Evolutionary conservation across 139 green algal species (phyloP), one percentile per base, ranked within the genome.

Genomic region (Picochlorum sp.): DNA sequence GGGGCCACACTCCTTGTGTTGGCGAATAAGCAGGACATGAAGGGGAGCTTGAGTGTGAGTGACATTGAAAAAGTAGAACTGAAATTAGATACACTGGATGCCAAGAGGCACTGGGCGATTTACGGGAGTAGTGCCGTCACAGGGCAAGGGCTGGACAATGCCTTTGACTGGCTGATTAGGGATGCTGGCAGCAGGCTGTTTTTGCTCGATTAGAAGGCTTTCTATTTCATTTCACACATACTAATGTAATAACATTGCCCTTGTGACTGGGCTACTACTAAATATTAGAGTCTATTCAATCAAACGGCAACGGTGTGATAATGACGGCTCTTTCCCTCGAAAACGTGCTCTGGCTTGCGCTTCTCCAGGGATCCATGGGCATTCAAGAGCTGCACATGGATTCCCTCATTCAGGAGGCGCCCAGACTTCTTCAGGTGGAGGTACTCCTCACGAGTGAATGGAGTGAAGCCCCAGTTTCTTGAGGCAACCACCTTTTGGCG

Each of bases 381-480:
- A 50, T 65, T 51, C 14, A 80, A 49, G 7, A 85, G 65, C 73
- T 90, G 85, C 38, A 84, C 86, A 63, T 94, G 83, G n/a, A 95
- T 81, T 45, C 94, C 94, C 55, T 92, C 82, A 62, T 84, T 85
- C 14, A 85, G 54, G 16, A 98, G 65, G 63, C 94, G 85, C n/a
- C 90, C 90, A 83, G 95, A 88, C 62, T 86, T 69, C 80, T 95
- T 93, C 83, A 83, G 97, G 75, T 85, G 49, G 18, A 95, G 41
- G 74, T 89, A 99, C 77, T 99, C 92, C 6, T 92, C 85, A 15
- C 87, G 81, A 15, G 59, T 30, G 73, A 85, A 95, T 62, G 80
- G 77, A 54, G 94, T 99, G 86, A 99, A 99, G 67, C 94, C 94
- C 92, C 94, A 99, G 82, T 98, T 97, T 31, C 85, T 71, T 75